Evolutionary conservation across 371 early-diverging fungal genomes (phyloP).

Genomic region (Blastocladiella emersonii): DNA sequence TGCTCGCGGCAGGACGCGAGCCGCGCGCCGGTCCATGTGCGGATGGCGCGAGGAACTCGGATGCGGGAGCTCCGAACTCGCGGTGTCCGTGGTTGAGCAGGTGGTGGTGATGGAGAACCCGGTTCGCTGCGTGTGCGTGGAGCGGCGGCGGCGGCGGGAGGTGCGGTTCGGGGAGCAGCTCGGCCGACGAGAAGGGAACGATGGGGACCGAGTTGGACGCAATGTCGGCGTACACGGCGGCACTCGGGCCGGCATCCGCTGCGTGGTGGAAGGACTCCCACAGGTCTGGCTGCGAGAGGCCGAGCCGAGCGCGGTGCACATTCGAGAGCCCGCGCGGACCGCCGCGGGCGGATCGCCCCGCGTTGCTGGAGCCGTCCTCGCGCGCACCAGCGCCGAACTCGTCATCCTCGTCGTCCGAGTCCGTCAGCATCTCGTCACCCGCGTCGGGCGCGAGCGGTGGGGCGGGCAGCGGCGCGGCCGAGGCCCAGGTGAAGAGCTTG

Average conservation of each 20-base stretch:
- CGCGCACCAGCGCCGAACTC: neutral
- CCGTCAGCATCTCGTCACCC: too few species aligned
- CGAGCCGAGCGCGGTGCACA: too few species aligned
- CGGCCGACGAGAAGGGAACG: too few species aligned
- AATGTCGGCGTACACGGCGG: too few species aligned
- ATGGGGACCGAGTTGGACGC: too few species aligned
- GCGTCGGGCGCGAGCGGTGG: neutral
- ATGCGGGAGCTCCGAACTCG: too few species aligned
- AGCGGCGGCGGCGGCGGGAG: too few species aligned
- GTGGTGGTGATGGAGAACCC: neutral
- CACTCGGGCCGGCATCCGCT: neutral
- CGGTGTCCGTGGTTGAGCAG: too few species aligned
- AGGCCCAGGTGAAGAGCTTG: neutral
- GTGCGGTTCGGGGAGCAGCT: too few species aligned
- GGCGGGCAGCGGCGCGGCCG: neutral
- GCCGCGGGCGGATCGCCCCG: neutral
- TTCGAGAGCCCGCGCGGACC: too few species aligned
- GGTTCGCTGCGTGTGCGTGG: neutral
- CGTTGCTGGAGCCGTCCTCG: neutral
- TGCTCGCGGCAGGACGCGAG: too few species aligned
- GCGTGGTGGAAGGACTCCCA: neutral
- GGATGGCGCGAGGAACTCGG: neutral
- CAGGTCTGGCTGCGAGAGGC: too few species aligned
- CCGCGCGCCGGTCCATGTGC: neutral
- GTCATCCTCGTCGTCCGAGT: neutral